Conservation (phyloP, 768 basidiomycete species). For the Tricholoma saponaceum region DNA sequence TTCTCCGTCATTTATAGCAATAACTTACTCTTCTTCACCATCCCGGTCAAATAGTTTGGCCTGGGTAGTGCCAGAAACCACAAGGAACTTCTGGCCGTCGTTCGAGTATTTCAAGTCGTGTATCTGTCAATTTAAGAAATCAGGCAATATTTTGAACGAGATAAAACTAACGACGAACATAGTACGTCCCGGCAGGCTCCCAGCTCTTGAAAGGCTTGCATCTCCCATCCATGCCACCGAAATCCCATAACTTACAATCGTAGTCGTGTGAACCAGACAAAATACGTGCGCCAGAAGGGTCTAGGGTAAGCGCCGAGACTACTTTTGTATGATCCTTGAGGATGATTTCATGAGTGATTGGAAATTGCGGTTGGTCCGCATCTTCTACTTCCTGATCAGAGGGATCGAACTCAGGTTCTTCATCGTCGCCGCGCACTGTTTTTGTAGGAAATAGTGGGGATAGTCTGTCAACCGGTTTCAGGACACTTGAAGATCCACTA, state of each 20-base stretch:
- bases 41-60: constrained; percentile 90
- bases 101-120: constrained; percentile 89
- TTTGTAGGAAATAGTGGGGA: constrained; percentile 15
- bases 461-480: constrained; percentile 7
- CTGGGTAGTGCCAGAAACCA: constrained; percentile 84
- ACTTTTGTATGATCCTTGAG: constrained; percentile 97
- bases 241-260: constrained; percentile 98
- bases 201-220: constrained; percentile 95
- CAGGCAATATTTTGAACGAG: neutral
- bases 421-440: constrained; percentile 16
- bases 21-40: constrained; percentile 84
- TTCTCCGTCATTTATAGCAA: constrained; percentile 12
- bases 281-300: constrained; percentile 91
- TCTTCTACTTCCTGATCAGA: constrained; percentile 43
- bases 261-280: constrained; percentile 95
- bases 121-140: constrained; percentile 46
- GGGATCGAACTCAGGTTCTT: constrained; percentile 58
- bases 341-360: constrained; percentile 84
- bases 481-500: constrained; percentile 1
- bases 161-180: constrained; percentile 47
- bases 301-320: constrained; percentile 86
- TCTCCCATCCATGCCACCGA: constrained; percentile 91
- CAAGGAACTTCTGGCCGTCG: constrained; percentile 81
- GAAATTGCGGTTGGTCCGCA: constrained; percentile 60
- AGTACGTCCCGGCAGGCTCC: constrained; percentile 92